A percentile compares a stretch with the other conserved stretches of the same genome.
Evolutionary conservation across 116 monocot genomes (phyloP).

Genomic region (Iris pallida): DNA sequence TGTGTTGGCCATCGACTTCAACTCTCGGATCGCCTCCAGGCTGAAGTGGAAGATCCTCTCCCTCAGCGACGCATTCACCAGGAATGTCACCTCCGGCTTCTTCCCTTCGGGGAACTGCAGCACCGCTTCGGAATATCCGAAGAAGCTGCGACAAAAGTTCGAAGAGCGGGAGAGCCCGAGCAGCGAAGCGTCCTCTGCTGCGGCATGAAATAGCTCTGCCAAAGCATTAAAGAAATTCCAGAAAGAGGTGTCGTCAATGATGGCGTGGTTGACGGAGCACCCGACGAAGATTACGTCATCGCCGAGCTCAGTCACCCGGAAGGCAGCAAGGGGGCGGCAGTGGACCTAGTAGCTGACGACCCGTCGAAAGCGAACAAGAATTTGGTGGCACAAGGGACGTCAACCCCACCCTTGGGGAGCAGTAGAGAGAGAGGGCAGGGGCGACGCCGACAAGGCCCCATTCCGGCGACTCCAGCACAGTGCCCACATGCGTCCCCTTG

Average conservation of each 20-base stretch:
- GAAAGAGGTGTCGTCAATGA: slow-evolving; percentile 38
- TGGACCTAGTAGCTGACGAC: slow-evolving; percentile 66
- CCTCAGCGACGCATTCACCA: slow-evolving; percentile 23
- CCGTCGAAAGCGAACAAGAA: slow-evolving; percentile 54
- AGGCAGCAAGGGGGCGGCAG: slow-evolving; percentile 55
- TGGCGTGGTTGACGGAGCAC: slow-evolving; percentile 31
- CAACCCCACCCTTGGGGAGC: slow-evolving; percentile 30
- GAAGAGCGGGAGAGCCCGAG: slow-evolving; percentile 8
- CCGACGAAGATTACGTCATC: slow-evolving; percentile 46
- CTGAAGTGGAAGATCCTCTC: slow-evolving; percentile 41
- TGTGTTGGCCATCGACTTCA: slow-evolving; percentile 34
- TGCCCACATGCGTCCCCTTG: too few species aligned
- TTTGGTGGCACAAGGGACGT: slow-evolving; percentile 41
- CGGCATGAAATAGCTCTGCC: slow-evolving; percentile 37
- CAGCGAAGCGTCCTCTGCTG: not conserved
- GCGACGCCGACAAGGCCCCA: too few species aligned
- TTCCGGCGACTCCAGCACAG: too few species aligned
- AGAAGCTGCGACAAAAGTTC: slow-evolving; percentile 26
- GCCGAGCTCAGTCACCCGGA: slow-evolving; percentile 45
- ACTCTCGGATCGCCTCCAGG: slow-evolving; percentile 12
- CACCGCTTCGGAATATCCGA: slow-evolving; percentile 38
- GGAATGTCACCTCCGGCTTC: slow-evolving; percentile 29
- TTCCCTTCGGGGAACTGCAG: slow-evolving; percentile 22
- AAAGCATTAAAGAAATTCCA: slow-evolving; percentile 46
- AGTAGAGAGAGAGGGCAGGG: slow-evolving; percentile 35